phyloP scores from a whole-genome alignment of 768 basidiomycete genomes.

The Leccinellum rugosiceps region DNA sequence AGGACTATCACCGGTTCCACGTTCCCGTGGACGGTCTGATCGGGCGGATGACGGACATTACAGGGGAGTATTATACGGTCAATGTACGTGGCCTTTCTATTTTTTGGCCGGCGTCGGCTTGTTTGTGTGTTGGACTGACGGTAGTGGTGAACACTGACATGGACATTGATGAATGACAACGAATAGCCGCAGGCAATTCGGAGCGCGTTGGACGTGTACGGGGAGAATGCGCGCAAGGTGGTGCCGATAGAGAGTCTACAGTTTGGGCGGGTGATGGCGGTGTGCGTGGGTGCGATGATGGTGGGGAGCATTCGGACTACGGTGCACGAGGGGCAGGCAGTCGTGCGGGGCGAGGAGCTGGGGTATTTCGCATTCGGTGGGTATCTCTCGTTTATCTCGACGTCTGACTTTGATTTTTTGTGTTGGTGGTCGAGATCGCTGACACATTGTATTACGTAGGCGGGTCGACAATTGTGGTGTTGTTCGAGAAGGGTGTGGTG shows the following conservation, averaged over 20 bases:
- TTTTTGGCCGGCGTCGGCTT: slow-evolving; percentile 1
- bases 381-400: slow-evolving; percentile 19
- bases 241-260: slow-evolving; percentile 87
- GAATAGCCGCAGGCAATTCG: slow-evolving; percentile 88
- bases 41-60: slow-evolving; percentile 77
- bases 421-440: background rate
- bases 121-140: background rate
- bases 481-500: slow-evolving; percentile 83
- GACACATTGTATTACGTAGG: slow-evolving; percentile 39
- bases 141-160: background rate
- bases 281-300: slow-evolving; percentile 95
- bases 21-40: slow-evolving; percentile 82
- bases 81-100: slow-evolving; percentile 56
- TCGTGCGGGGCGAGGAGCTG: slow-evolving; percentile 85
- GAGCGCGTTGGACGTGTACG: slow-evolving; percentile 86
- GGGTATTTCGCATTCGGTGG: slow-evolving; percentile 94
- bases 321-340: slow-evolving; percentile 76
- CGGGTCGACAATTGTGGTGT: slow-evolving; percentile 86
- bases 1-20: slow-evolving; percentile 96
- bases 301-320: slow-evolving; percentile 88
- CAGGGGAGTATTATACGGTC: slow-evolving; percentile 96
- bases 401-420: background rate
- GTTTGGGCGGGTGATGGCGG: slow-evolving; percentile 90
- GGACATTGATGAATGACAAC: background rate
- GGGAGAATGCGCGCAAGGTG: slow-evolving; percentile 91